Conservation (phyloP, 2,329 filamentous ascomycete genomes). For the Penicillium sp. region DNA sequence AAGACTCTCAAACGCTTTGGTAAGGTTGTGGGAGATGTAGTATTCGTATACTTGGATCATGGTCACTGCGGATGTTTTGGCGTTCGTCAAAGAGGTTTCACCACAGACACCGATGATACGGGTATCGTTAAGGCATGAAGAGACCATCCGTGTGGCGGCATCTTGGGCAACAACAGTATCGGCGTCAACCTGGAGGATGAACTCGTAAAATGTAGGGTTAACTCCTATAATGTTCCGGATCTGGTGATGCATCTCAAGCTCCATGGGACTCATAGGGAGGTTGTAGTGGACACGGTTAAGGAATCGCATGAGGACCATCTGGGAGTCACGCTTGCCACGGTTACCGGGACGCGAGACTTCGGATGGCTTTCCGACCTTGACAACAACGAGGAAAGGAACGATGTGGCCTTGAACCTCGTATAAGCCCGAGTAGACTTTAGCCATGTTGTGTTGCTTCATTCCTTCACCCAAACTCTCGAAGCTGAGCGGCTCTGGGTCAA, state of each 20-base stretch:
- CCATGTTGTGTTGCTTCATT: slow-evolving; percentile 98
- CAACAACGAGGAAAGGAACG: slow-evolving; percentile 93
- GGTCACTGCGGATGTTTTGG: slow-evolving; percentile 89
- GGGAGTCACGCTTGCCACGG: slow-evolving; percentile 98
- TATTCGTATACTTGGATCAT: slow-evolving; percentile 99
- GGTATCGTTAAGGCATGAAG: slow-evolving; percentile 88
- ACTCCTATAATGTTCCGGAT: slow-evolving; percentile 99
- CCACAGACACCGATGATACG: slow-evolving; percentile 92
- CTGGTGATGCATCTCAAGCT: slow-evolving; percentile 98
- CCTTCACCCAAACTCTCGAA: slow-evolving; percentile 97
- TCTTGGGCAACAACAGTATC: slow-evolving; percentile 93
- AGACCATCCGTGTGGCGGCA: slow-evolving; percentile 88
- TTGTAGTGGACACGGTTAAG: slow-evolving; percentile 99
- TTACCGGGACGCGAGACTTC: slow-evolving; percentile 81
- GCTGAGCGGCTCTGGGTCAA: slow-evolving; percentile 93
- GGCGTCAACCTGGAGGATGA: slow-evolving; percentile 93
- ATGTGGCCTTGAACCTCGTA: slow-evolving; percentile 99
- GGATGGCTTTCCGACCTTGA: slow-evolving; percentile 91
- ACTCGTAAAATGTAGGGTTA: slow-evolving; percentile 98
- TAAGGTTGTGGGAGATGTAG: slow-evolving; percentile 97
- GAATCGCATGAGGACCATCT: slow-evolving; percentile 99
- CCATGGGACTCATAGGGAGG: slow-evolving; percentile 90
- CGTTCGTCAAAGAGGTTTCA: slow-evolving; percentile 91
- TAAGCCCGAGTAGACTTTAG: slow-evolving; percentile 95
- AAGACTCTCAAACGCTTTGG: slow-evolving; percentile 95